These are phyloP conservation scores for Lachancea dasiensis DNA, from an alignment of 805 yeast genomes.

Conservation along the genomic window DNA sequence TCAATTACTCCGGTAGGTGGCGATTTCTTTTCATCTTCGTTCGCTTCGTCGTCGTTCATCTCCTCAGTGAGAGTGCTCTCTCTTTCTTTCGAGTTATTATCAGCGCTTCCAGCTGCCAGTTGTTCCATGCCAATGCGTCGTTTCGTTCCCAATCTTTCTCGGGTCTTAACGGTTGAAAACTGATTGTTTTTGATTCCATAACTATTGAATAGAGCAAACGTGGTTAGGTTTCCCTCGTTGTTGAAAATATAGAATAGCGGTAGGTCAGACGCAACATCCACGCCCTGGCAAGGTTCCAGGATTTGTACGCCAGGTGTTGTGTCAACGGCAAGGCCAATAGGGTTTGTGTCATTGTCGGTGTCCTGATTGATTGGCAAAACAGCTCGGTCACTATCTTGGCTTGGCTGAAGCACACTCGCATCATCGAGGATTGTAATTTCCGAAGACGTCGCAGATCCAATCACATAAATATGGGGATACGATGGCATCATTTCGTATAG, in stretches of 20 bases:
- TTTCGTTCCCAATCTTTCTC: not conserved
- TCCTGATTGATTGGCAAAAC: slow-evolving; percentile 64
- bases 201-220: slow-evolving; percentile 61
- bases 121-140: too few relatives aligned
- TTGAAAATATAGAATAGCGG: slow-evolving; percentile 63
- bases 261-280: slow-evolving; percentile 52
- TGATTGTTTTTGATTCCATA: slow-evolving; percentile 40
- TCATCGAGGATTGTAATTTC: slow-evolving; percentile 49
- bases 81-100: too few relatives aligned
- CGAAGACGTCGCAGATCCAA: slow-evolving; percentile 59
- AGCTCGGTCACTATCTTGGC: slow-evolving; percentile 69
- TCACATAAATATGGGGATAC: slow-evolving; percentile 34
- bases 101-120: too few relatives aligned
- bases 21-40: too few relatives aligned
- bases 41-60: too few relatives aligned
- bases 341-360: slow-evolving; percentile 60
- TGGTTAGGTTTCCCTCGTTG: slow-evolving; percentile 53
- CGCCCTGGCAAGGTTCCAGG: slow-evolving; percentile 48
- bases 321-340: slow-evolving; percentile 67
- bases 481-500: slow-evolving; percentile 39
- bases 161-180: slow-evolving; percentile 21
- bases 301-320: slow-evolving; percentile 40
- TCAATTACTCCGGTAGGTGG: too few relatives aligned
- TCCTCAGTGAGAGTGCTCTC: too few relatives aligned
- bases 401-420: slow-evolving; percentile 37